Evolutionary conservation across 345 rosid genomes (phyloP).

Genomic region (Crucihimalaya himalaica): DNA sequence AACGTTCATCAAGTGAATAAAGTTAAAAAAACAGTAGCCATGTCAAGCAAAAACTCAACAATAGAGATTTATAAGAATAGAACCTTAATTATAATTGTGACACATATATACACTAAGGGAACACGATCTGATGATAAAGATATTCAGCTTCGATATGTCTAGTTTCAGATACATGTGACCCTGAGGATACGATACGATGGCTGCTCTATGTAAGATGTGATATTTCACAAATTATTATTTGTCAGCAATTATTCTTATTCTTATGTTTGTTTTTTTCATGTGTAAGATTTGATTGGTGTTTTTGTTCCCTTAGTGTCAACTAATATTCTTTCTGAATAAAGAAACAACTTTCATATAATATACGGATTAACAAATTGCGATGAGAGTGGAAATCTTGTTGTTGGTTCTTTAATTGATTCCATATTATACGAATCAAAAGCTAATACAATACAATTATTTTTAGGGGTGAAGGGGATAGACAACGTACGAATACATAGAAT

Average conservation of each 20-base stretch:
- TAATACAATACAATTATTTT: not conserved
- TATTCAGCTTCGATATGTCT: conserved; percentile 14
- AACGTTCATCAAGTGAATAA: too few species aligned
- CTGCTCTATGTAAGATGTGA: conserved; percentile 32
- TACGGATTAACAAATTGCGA: conserved; percentile 14
- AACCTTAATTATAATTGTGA: not conserved
- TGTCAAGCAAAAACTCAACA: not conserved
- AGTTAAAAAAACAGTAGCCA: too few species aligned
- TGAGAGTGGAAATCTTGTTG: conserved; percentile 16
- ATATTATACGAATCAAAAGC: not conserved
- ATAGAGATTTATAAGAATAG: not conserved
- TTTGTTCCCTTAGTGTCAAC: conserved; percentile 26
- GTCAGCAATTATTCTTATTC: conserved; percentile 26
- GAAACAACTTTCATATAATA: conserved; percentile 19
- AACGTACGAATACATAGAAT: not conserved
- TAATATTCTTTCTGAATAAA: conserved; percentile 24
- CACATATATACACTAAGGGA: conserved; percentile 26
- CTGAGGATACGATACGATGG: conserved; percentile 25
- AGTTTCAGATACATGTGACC: conserved; percentile 13
- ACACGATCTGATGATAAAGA: conserved; percentile 28
- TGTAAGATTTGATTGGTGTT: conserved; percentile 24
- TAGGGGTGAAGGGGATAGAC: not conserved
- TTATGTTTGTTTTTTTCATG: not conserved
- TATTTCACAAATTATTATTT: not conserved
- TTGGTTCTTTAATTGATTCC: conserved; percentile 11